These are phyloP conservation scores for Mycena indigotica DNA, from an alignment of 768 basidiomycete genomes.

Conservation along the genomic window DNA sequence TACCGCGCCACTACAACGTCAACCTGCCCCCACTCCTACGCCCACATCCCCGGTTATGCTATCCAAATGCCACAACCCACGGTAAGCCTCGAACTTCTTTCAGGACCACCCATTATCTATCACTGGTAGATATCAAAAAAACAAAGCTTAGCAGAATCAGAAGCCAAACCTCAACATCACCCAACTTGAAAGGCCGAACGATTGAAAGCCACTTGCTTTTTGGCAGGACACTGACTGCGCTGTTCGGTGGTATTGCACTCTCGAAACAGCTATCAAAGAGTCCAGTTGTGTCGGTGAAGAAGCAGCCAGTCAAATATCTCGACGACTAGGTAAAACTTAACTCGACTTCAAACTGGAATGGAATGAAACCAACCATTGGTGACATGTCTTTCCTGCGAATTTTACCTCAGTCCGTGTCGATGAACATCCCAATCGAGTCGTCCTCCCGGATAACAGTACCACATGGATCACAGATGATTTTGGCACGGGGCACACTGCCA, in stretches of 20 bases:
- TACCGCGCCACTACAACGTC: too few relatives aligned
- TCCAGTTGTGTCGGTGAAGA: conserved; percentile 68
- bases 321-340: conserved; percentile 49
- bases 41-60: too few relatives aligned
- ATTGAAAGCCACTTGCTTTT: conserved; percentile 83
- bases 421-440: conserved; percentile 81
- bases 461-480: conserved; percentile 84
- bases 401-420: conserved; percentile 79
- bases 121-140: too few relatives aligned
- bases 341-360: background rate
- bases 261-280: conserved; percentile 55
- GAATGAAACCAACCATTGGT: conserved; percentile 58
- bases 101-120: too few relatives aligned
- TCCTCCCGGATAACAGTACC: conserved; percentile 82
- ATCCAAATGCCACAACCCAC: too few relatives aligned
- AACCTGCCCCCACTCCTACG: too few relatives aligned
- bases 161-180: conserved; percentile 71
- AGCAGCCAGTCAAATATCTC: conserved; percentile 75
- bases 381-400: conserved; percentile 88
- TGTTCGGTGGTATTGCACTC: conserved; percentile 36
- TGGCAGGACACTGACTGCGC: conserved; percentile 37
- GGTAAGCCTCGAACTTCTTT: too few relatives aligned
- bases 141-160: background rate
- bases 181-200: conserved; percentile 72
- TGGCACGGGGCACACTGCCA: conserved; percentile 69